Base-by-base conservation (phyloP, 441 rosid species). In the Brassica hybrid region DNA sequence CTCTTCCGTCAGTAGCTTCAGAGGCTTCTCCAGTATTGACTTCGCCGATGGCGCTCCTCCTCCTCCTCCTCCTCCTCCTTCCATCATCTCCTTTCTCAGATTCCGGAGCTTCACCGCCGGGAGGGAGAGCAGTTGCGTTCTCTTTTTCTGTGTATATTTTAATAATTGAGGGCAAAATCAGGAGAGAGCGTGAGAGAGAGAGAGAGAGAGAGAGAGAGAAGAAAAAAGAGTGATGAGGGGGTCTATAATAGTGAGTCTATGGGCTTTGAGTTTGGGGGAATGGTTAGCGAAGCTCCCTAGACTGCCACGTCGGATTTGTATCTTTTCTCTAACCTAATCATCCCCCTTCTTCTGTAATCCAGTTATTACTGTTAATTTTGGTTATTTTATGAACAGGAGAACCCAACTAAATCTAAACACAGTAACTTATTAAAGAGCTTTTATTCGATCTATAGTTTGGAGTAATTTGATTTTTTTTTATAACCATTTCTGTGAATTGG, bases 21-120 rank as follows among this genome's bases (percentile, higher is more conserved):
- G 86, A 65, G 99, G 98, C 75, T 90, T 96, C 77, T 89, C 97
- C 0, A 96, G 97, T 81, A 92, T 86, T 14, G 91, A 87, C 74
- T 88, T 86, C 50, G 83, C 86, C 16, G 94, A 74, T 72, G 89
- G 70, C 25, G 85, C 86, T 61, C 85, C 90, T 38, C 79, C 87
- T 43, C 86, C 90, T 38, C 79, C 87, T 43, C 86, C 90, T 38
- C 79, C 87, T 43, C 86, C 90, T 38, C 79, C 87, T 43, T 86
- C 89, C 93, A 86, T 27, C 23, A 21, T 88, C 30, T 54, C 59
- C 11, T 7, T 34, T 2, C 58, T 17, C 21, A 48, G 54, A 48
- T 48, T 48, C 56, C 18, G 56, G 8, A 54, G 23, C 21, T 18
- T 56, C 25, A 10, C 13, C 61, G 79, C 83, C 63, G 77, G 65